Evolutionary conservation across 2,329 filamentous ascomycete genomes (phyloP), one percentile per base, ranked within the genome.

Genomic region (Phoma sp.): DNA sequence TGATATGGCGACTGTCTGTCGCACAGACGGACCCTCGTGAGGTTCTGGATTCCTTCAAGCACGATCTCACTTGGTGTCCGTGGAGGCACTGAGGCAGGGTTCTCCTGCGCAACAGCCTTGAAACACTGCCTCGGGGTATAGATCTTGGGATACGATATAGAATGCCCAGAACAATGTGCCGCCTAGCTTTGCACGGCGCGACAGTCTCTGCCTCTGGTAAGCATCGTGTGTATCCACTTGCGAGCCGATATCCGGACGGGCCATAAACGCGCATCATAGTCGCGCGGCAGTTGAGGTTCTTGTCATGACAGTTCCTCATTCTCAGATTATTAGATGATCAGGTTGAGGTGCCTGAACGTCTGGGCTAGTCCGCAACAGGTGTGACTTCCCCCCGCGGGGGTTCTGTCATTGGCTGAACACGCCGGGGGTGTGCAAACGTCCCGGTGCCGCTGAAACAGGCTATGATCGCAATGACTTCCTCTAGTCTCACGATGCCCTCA

Each of bases 381-480:
- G 23, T 53, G 22, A 39, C 13, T 9, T 32, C 40, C 41, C 27
- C 48, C 41, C 41, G 36, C 41, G 33, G 22, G 22, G 23, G 18
- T 33, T 38, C 35, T 35, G 40, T 23, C 45, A 60, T 51, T 47
- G 40, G 53, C 50, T 35, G 44, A 18, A 30, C 38, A 9, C 32
- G 13, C n/a, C 11, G 14, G 24, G 39, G 36, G 36, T 44, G 39
- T 51, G 47, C 50, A 50, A 54, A 54, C 41, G 55, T 50, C 53
- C 57, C 54, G 42, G 47, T 52, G 52, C 46, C 55, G 58, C 63
- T 64, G 62, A 66, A 67, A 67, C 61, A 58, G 37, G 52, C 62
- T 63, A 64, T 66, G 57, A 36, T 39, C 22, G 41, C 39, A 43
- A 36, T 51, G 32, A 42, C 61, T 61, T 48, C 36, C 18, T 45